These are phyloP conservation scores for Boletus vermiculosoides DNA, from an alignment of 768 basidiomycete genomes.

Conservation along the genomic window DNA sequence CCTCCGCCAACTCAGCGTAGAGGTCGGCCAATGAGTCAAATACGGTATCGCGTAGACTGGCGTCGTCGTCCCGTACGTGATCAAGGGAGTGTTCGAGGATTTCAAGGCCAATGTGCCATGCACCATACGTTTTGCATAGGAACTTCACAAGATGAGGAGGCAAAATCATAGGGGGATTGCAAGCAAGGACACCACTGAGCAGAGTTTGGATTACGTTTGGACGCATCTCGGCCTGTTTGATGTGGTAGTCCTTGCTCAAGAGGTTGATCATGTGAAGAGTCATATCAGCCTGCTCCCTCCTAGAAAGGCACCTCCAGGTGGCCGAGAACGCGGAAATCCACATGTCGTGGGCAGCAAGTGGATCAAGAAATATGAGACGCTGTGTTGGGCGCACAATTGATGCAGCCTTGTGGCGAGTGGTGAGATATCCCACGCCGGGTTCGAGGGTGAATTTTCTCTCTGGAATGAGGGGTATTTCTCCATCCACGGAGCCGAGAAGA, in stretches of 20 bases:
- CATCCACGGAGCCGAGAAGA: conserved; percentile 70
- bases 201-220: conserved; percentile 94
- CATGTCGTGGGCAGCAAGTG: conserved; percentile 69
- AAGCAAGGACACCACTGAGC: conserved; percentile 80
- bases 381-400: conserved; percentile 75
- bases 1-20: conserved; percentile 94
- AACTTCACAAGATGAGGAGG: conserved; percentile 96
- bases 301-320: conserved; percentile 79
- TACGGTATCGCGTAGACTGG: conserved; percentile 74
- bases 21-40: conserved; percentile 91
- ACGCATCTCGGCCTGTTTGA: conserved; percentile 81
- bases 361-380: conserved; percentile 78
- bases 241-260: conserved; percentile 91
- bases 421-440: conserved; percentile 34
- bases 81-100: conserved; percentile 82
- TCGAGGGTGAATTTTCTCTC: conserved; percentile 41
- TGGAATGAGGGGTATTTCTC: conserved; percentile 40
- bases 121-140: conserved; percentile 91
- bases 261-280: conserved; percentile 88
- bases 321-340: conserved; percentile 90
- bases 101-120: conserved; percentile 92
- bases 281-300: conserved; percentile 85
- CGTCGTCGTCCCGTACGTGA: conserved; percentile 75
- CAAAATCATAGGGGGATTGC: conserved; percentile 80
- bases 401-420: conserved; percentile 44